Base-by-base conservation (phyloP, 2,329 filamentous ascomycete species). In the Exophiala aquamarina region DNA sequence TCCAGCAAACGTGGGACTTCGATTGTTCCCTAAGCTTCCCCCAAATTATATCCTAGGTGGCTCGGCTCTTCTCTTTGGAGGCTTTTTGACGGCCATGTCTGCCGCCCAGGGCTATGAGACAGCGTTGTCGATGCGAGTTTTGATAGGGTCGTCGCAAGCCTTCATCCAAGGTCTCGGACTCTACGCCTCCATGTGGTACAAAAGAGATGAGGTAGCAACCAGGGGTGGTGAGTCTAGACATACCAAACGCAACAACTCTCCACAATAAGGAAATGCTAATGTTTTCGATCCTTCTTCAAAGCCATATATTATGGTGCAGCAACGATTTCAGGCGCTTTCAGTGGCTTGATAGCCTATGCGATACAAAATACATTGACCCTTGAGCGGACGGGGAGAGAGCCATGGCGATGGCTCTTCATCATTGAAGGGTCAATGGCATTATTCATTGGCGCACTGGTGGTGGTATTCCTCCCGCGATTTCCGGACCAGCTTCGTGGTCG, bases 291-390 rank as follows among this genome's bases (percentile, higher is more conserved):
- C n/a, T n/a, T n/a, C n/a, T n/a, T n/a, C n/a, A 26, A 6, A 26
- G 23, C 23, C 23, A 26, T 26, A 26, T 26, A 26, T 11, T 19
- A 37, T 50, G 47, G 14, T 50, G 23, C n/a, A 20, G 45, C 9
- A 42, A 50, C 88, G 20, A 77, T 89, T 18, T 84, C 82, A 1
- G 84, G 85, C 2, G 85, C 86, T 1, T 87, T 89, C 58, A 85
- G 83, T 0, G 85, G 83, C 2, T 64, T 84, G 7, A 78, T 84
- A 29, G 74, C 79, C 2, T 79, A 79, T 11, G 23, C 23, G 23
- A 11, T 26, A 6, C 23, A 26, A 26, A 26, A 26, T 6, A 6
- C 23, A 11, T 26, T 26, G 23, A 26, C 23, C 6, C 23, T 26
- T 11, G 23, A 26, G 11, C 0, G 81, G 84, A 3, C 86, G 89